Conservation (phyloP, 805 yeast species). For the Cyberlindnera americana region DNA sequence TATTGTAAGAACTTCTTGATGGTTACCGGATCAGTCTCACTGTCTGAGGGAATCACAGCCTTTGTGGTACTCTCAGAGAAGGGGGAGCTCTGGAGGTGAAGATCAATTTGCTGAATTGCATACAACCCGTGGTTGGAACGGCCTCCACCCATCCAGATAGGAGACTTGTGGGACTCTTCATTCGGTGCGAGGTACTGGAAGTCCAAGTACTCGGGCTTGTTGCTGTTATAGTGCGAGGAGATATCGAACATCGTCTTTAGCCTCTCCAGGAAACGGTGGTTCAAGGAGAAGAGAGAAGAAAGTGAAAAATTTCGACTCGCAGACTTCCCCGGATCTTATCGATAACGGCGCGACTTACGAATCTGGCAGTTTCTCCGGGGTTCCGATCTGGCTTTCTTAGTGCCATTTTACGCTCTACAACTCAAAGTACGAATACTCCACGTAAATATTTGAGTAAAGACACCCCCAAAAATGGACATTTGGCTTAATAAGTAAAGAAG, state of each 20-base stretch:
- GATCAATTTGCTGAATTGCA: slow-evolving; percentile 11
- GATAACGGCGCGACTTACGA: too few relatives aligned
- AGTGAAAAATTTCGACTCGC: too few relatives aligned
- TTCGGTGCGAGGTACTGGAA: slow-evolving; percentile 10
- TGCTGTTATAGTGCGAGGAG: slow-evolving; percentile 2
- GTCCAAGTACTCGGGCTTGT: slow-evolving; percentile 1
- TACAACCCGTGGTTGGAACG: slow-evolving; percentile 7
- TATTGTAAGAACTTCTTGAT: slow-evolving; percentile 10
- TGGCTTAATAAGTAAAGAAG: too few relatives aligned
- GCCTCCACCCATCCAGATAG: slow-evolving; percentile 15
- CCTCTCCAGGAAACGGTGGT: too few relatives aligned
- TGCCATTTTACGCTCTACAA: too few relatives aligned
- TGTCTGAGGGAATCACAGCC: slow-evolving; percentile 2
- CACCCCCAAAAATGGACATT: too few relatives aligned
- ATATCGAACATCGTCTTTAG: slow-evolving; percentile 6
- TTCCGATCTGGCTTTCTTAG: too few relatives aligned
- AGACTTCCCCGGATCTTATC: too few relatives aligned
- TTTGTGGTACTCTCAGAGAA: slow-evolving; percentile 1
- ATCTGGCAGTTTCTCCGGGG: too few relatives aligned
- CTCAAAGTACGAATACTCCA: too few relatives aligned
- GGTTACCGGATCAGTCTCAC: slow-evolving; percentile 1
- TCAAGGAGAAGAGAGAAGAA: too few relatives aligned
- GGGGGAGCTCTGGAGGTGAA: slow-evolving; percentile 11
- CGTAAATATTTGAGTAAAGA: too few relatives aligned
- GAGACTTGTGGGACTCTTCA: slow-evolving; percentile 11